These are phyloP conservation scores for Pythium grandisporangium DNA, from an alignment of 352 stramenopile genomes.

Conservation along the genomic window DNA sequence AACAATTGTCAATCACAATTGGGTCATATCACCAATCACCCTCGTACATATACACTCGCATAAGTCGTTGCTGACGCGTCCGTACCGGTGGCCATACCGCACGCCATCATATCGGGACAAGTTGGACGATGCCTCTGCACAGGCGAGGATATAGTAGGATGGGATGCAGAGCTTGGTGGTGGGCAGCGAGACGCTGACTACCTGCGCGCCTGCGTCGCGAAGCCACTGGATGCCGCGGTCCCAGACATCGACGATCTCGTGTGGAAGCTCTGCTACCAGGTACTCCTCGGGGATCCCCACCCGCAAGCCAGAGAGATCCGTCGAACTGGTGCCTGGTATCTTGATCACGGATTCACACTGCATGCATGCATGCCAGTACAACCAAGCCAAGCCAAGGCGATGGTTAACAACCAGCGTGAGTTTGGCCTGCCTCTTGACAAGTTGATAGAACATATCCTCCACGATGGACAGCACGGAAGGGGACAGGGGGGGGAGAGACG, in stretches of 20 bases:
- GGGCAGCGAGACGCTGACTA: constrained; percentile 67
- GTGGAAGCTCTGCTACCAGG: constrained; percentile 86
- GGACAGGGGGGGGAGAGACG: too few species aligned
- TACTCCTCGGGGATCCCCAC: constrained; percentile 94
- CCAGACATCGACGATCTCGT: constrained; percentile 83
- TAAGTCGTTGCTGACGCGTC: background rate
- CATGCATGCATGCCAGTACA: constrained; percentile 18
- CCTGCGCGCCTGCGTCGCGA: constrained; percentile 51
- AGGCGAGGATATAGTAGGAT: constrained; percentile 98
- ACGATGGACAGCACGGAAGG: too few species aligned
- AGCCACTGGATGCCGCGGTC: constrained; percentile 66
- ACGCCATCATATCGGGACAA: constrained; percentile 96
- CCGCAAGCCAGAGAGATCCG: constrained; percentile 64
- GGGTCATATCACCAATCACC: too few species aligned
- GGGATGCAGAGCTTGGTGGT: constrained; percentile 86
- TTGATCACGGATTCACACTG: constrained; percentile 18
- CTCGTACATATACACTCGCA: background rate
- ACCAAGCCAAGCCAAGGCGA: background rate
- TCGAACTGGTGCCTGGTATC: too few species aligned
- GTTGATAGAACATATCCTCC: background rate
- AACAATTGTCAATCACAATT: too few species aligned
- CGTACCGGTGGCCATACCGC: constrained; percentile 77
- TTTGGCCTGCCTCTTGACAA: too few species aligned
- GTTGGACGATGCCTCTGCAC: constrained; percentile 97
- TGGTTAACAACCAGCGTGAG: background rate